These are phyloP conservation scores for Fusarium marasasianum DNA, from an alignment of 2,329 filamentous ascomycete genomes.

Conservation along the genomic window DNA sequence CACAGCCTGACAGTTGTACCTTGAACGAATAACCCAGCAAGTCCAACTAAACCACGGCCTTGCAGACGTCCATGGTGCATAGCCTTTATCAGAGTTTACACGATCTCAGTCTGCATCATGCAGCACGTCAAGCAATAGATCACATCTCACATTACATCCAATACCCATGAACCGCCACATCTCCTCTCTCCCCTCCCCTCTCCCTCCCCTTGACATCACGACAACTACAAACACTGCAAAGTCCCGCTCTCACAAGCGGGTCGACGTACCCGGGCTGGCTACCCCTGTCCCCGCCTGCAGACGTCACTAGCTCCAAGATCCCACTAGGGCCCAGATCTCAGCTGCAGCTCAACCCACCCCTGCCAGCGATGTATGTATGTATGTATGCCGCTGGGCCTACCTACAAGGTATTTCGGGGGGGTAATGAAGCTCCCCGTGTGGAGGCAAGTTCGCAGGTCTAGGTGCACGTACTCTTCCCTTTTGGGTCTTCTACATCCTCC, in stretches of 20 bases:
- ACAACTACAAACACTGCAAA: constrained; percentile 4
- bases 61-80: background rate
- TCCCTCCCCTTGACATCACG: background rate
- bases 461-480: background rate
- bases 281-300: constrained; percentile 3
- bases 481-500: background rate
- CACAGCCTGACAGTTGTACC: background rate
- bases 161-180: background rate
- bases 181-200: background rate
- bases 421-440: background rate
- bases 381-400: background rate
- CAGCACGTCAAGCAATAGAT: background rate
- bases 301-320: constrained; percentile 10
- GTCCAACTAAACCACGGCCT: too few relatives aligned
- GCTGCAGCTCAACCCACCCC: background rate
- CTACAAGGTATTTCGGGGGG: background rate
- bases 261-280: background rate
- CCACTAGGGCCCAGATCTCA: constrained; percentile 4
- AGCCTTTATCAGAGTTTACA: background rate
- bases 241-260: background rate
- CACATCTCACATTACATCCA: background rate
- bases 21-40: background rate
- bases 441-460: constrained; percentile 11
- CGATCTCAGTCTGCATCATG: background rate
- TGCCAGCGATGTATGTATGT: background rate